Evolutionary conservation across 2,329 filamentous ascomycete genomes (phyloP), one percentile per base, ranked within the genome.

Genomic region (Colletotrichum sp.): DNA sequence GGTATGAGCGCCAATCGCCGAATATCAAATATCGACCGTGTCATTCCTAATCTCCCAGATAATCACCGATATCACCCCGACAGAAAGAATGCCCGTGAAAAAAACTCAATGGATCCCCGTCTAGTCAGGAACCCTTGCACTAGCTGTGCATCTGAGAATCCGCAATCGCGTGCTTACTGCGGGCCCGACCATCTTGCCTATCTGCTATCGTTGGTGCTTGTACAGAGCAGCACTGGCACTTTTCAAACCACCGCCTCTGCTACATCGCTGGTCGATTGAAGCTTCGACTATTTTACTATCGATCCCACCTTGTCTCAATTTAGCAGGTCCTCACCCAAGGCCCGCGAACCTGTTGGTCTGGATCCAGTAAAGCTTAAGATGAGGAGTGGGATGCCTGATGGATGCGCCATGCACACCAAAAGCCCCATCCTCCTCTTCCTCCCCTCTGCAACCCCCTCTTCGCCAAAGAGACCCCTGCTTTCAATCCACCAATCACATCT

Each of bases 151-250:
- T 67, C 56, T 43, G 43, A 52, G 36, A 56, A 71, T 56, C 43
- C 56, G 64, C 70, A 68, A 72, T 75, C 64, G 73, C 73, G 69
- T 75, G 73, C 73, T 75, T 32, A 58, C 34, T n/a, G 69, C 70
- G 64, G 73, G 64, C 21, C 70, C 64, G 56, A 18, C 64, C 52
- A 68, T 73, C 64, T 43, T 48, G 9, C 43, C 43, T 48, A 12
- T 48, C 43, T 10, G 43, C 43, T 48, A 21, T 48, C 43, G n/a
- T 48, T 48, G 43, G 43, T 48, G 21, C 43, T 48, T 48, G n/a
- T 48, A 48, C n/a, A 43, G 16, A 48, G 43, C n/a, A 21, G 43
- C 43, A 48, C 43, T 13, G n/a, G 61, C 21, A 12, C 58, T 32
- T 24, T 61, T 8, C 61, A 64, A 71, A 32, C 62, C 28, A 66